phyloP scores from a whole-genome alignment of 1,139 yeast genomes.

The Scheffersomyces quercinus region DNA sequence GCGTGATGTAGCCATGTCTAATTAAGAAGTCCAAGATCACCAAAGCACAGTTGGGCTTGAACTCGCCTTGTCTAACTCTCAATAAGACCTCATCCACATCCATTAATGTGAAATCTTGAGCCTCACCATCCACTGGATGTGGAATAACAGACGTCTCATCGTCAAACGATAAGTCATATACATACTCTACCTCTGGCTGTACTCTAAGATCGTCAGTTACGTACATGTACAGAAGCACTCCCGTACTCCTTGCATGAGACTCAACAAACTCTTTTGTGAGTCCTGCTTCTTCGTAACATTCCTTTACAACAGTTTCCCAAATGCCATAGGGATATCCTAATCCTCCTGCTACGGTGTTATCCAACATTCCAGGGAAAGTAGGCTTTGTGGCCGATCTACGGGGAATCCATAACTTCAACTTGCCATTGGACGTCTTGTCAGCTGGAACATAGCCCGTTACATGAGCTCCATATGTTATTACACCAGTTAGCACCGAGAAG shows the following conservation, averaged over 20 bases:
- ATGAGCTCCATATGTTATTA: slow-evolving; percentile 88
- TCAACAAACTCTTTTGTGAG: slow-evolving; percentile 53
- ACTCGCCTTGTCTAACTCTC: slow-evolving; percentile 53
- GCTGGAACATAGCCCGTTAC: slow-evolving; percentile 71
- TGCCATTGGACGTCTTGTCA: slow-evolving; percentile 33
- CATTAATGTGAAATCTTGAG: slow-evolving; percentile 69
- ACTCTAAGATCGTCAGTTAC: slow-evolving; percentile 52
- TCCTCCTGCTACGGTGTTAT: slow-evolving; percentile 95
- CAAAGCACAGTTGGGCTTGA: slow-evolving; percentile 88
- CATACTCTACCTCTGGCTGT: slow-evolving; percentile 87
- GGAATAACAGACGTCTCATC: slow-evolving; percentile 52
- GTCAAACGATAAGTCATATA: slow-evolving; percentile 69
- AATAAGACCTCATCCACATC: slow-evolving; percentile 54
- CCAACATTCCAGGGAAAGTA: slow-evolving; percentile 88
- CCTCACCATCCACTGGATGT: slow-evolving; percentile 82
- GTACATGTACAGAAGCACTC: slow-evolving; percentile 70
- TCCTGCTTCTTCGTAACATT: slow-evolving; percentile 90
- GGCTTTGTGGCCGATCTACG: slow-evolving; percentile 73
- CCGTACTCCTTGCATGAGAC: slow-evolving; percentile 49
- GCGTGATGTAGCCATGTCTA: slow-evolving; percentile 70
- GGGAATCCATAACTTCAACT: slow-evolving; percentile 79
- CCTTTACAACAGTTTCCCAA: slow-evolving; percentile 78
- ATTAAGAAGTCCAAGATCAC: slow-evolving; percentile 80
- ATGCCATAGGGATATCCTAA: slow-evolving; percentile 79
- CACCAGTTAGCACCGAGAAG: slow-evolving; percentile 77